Conservation (phyloP, 2,329 filamentous ascomycete species). For the Penicillium sp. region DNA sequence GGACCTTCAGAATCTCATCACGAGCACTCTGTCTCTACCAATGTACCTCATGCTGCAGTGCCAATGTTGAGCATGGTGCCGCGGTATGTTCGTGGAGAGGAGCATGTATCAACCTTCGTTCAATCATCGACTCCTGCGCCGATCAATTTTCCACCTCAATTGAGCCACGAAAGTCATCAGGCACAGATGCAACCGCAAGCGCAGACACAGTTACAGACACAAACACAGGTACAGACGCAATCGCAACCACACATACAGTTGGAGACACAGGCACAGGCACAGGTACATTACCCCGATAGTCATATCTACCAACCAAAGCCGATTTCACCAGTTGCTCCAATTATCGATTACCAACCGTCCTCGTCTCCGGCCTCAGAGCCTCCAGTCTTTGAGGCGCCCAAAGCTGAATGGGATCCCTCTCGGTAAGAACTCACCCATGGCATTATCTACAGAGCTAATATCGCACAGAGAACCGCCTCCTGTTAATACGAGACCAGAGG, state of each 20-base stretch:
- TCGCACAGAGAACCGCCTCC: conserved; percentile 59
- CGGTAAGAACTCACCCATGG: conserved; percentile 44
- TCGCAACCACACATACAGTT: not conserved
- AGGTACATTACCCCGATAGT: not conserved
- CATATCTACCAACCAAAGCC: conserved; percentile 33
- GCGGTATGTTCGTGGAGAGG: conserved; percentile 48
- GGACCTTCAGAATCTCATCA: not conserved
- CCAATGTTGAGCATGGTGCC: conserved; percentile 41
- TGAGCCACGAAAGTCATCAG: conserved; percentile 10
- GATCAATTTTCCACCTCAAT: conserved; percentile 14
- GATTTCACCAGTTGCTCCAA: conserved; percentile 44
- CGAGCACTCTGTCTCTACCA: not conserved
- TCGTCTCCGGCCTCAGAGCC: conserved; percentile 29
- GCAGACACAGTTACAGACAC: not conserved
- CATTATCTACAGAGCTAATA: conserved; percentile 23
- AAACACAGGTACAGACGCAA: not conserved
- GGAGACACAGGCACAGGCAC: conserved; percentile 1
- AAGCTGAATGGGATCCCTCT: conserved; percentile 62
- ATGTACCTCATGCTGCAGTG: conserved; percentile 1
- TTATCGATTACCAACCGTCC: conserved; percentile 42
- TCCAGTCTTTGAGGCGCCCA: conserved; percentile 57
- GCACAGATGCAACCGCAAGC: not conserved
- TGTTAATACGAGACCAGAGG: conserved; percentile 73
- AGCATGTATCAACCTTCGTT: conserved; percentile 39
- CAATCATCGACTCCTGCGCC: conserved; percentile 18